These are phyloP conservation scores for Colletotrichum lini DNA, from an alignment of 2,329 filamentous ascomycete genomes.

Conservation along the genomic window DNA sequence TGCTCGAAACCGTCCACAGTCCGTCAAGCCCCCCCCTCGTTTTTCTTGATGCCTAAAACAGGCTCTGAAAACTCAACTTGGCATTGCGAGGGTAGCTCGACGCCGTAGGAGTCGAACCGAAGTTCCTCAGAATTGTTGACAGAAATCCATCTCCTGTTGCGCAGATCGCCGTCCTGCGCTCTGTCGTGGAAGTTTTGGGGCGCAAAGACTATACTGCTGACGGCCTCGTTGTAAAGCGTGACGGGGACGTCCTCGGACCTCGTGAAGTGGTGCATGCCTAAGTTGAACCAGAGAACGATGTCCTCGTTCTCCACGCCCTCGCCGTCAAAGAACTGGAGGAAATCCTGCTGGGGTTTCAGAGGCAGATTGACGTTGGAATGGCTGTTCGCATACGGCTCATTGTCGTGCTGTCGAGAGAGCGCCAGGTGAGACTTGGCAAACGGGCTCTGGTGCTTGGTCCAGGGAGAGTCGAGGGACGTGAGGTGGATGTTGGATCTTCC, in stretches of 20 bases:
- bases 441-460: constrained; percentile 55
- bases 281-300: constrained; percentile 62
- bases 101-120: constrained; percentile 50
- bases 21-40: neutral
- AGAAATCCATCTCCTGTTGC: constrained; percentile 53
- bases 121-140: constrained; percentile 46
- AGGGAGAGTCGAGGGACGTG: constrained; percentile 59
- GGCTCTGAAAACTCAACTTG: constrained; percentile 49
- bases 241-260: constrained; percentile 47
- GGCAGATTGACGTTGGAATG: constrained; percentile 42
- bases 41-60: constrained; percentile 40
- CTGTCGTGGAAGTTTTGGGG: constrained; percentile 52
- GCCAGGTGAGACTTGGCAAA: constrained; percentile 63
- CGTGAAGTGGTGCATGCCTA: constrained; percentile 62
- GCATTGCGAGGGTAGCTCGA: constrained; percentile 49
- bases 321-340: constrained; percentile 56
- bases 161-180: constrained; percentile 54
- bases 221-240: constrained; percentile 52
- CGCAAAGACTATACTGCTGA: constrained; percentile 51
- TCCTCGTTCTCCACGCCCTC: constrained; percentile 55
- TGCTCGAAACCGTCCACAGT: neutral
- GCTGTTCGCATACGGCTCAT: constrained; percentile 38
- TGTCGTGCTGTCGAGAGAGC: constrained; percentile 47
- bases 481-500: constrained; percentile 88
- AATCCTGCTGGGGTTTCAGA: constrained; percentile 58